Conservation (phyloP, 2,329 filamentous ascomycete genomes). For the Cordyceps militaris region DNA sequence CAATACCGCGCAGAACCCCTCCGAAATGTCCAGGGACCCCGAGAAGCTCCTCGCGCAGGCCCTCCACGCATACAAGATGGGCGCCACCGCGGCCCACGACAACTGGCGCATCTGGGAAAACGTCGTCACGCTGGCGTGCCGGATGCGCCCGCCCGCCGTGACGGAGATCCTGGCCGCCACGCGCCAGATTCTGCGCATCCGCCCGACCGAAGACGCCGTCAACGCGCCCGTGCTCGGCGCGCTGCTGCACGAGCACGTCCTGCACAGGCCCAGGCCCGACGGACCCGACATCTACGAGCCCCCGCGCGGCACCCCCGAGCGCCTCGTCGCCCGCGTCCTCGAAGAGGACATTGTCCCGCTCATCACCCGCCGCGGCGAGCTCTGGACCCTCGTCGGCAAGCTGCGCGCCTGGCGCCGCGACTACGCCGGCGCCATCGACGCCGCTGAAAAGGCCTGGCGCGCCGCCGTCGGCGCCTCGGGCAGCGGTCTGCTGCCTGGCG, state of each 20-base stretch:
- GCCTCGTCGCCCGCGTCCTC: slow-evolving; percentile 62
- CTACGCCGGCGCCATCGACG: slow-evolving; percentile 66
- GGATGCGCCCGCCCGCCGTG: slow-evolving; percentile 67
- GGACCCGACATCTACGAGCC: slow-evolving; percentile 26
- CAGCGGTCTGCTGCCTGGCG: slow-evolving; percentile 31
- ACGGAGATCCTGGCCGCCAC: slow-evolving; percentile 70
- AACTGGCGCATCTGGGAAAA: slow-evolving; percentile 97
- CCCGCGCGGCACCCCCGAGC: slow-evolving; percentile 51
- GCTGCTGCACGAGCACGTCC: slow-evolving; percentile 64
- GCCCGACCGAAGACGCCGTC: slow-evolving; percentile 69
- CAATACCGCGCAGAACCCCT: slow-evolving; percentile 21
- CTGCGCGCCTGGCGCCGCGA: slow-evolving; percentile 68
- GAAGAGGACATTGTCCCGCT: slow-evolving; percentile 71
- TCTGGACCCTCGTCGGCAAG: slow-evolving; percentile 70
- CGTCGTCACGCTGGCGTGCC: slow-evolving; percentile 77
- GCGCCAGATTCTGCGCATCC: slow-evolving; percentile 67
- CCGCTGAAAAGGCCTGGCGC: slow-evolving; percentile 86
- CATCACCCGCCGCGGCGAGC: slow-evolving; percentile 69
- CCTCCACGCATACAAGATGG: slow-evolving; percentile 78
- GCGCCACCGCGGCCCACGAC: slow-evolving; percentile 73
- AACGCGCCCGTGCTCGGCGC: slow-evolving; percentile 66
- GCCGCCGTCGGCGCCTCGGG: slow-evolving; percentile 51
- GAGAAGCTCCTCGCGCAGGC: slow-evolving; percentile 64
- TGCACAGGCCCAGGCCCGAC: slow-evolving; percentile 32
- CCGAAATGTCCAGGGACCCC: slow-evolving; percentile 35